These are phyloP conservation scores for Ganoderma meredithae DNA, from an alignment of 1,284 basidiomycete genomes.

Conservation along the genomic window DNA sequence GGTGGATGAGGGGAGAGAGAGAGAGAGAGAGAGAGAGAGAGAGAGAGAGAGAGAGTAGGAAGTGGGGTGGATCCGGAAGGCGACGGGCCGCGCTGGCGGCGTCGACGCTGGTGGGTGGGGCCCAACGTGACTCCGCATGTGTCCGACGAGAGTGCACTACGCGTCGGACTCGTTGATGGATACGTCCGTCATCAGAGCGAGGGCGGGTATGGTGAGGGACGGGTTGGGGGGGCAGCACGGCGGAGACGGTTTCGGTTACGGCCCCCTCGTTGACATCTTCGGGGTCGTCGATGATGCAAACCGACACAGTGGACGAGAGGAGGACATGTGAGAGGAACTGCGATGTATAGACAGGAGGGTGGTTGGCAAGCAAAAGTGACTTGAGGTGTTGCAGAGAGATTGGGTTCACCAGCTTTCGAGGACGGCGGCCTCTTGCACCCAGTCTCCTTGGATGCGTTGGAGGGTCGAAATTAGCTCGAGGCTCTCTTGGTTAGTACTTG, in stretches of 20 bases:
- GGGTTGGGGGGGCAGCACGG: not conserved
- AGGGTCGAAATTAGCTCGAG: not conserved
- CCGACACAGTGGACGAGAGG: not conserved
- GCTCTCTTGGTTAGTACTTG: not conserved
- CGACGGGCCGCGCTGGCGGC: not conserved
- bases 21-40: too few species aligned
- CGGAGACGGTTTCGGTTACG: not conserved
- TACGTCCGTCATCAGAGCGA: not conserved
- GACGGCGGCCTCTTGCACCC: not conserved
- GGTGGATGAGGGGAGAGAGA: not conserved
- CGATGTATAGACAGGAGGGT: not conserved
- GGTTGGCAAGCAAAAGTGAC: not conserved
- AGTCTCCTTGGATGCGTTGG: slow-evolving; percentile 1
- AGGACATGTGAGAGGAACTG: slow-evolving; percentile 5
- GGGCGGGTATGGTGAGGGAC: not conserved
- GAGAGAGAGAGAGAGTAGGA: not conserved
- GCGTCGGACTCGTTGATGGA: not conserved
- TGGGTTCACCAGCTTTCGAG: not conserved
- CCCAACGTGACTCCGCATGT: not conserved
- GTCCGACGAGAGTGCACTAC: not conserved
- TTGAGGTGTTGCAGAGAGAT: not conserved
- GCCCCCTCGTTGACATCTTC: not conserved
- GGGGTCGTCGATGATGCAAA: not conserved
- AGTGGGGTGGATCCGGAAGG: not conserved
- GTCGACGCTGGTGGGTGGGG: not conserved